Conservation (phyloP, 2,329 filamentous ascomycete genomes). For the Bisporella sp. region DNA sequence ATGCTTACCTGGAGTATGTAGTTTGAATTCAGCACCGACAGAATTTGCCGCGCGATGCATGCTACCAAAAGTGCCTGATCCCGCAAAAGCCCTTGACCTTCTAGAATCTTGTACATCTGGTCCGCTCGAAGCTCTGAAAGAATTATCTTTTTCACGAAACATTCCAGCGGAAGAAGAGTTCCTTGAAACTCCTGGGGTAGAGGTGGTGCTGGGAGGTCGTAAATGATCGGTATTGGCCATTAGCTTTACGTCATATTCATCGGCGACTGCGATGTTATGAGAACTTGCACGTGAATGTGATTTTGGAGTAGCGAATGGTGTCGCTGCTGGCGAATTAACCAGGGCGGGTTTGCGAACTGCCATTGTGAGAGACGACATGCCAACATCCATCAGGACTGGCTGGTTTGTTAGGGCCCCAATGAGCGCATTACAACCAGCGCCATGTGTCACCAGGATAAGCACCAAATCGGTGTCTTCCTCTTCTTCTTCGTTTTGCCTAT, state of each 20-base stretch:
- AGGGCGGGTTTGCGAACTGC: conserved; percentile 52
- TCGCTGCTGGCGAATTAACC: conserved; percentile 12
- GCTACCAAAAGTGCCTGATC: conserved; percentile 22
- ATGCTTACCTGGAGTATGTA: conserved; percentile 16
- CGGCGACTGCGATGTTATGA: conserved; percentile 40
- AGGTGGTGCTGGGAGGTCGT: conserved; percentile 33
- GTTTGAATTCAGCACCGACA: conserved; percentile 15
- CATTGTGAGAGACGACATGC: conserved; percentile 86
- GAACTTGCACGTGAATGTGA: conserved; percentile 32
- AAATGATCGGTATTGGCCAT: conserved; percentile 73
- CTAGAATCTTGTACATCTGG: conserved; percentile 18
- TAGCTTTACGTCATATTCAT: conserved; percentile 67
- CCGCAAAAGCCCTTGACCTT: conserved; percentile 5
- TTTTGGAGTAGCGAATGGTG: conserved; percentile 24
- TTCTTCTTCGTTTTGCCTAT: conserved; percentile 33
- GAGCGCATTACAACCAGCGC: conserved; percentile 90
- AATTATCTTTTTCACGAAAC: conserved; percentile 20
- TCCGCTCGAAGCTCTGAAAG: conserved; percentile 21
- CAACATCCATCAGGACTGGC: conserved; percentile 84
- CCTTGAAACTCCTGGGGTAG: conserved; percentile 25
- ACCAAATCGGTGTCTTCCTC: conserved; percentile 68
- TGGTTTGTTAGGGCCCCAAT: conserved; percentile 89
- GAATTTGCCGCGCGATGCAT: conserved; percentile 26
- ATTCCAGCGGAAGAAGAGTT: conserved; percentile 24
- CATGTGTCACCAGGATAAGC: conserved; percentile 84